Evolutionary conservation across 495 filamentous ascomycete species (phyloP).

Genomic region (Thermothielavioides terrestris): DNA sequence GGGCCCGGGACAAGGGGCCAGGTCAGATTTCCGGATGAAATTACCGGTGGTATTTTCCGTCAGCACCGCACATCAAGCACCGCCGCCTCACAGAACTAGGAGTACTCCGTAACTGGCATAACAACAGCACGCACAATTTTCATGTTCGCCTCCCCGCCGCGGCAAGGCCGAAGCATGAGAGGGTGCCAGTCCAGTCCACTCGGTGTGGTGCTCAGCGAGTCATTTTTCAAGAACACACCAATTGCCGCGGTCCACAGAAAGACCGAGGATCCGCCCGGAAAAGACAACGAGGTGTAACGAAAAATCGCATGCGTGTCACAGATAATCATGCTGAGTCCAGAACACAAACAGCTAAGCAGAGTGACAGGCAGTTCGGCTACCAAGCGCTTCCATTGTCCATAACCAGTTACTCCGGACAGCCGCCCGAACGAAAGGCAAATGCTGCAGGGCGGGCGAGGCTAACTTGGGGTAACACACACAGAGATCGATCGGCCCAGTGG

Average conservation of each 20-base stretch:
- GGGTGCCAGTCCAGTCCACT: too few species aligned
- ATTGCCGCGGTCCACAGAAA: conserved; percentile 16
- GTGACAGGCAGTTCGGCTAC: too few species aligned
- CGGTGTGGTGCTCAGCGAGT: too few species aligned
- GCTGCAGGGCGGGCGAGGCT: too few species aligned
- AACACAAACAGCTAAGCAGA: not conserved
- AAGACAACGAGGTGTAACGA: not conserved
- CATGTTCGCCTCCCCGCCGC: conserved; percentile 4
- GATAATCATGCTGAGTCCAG: not conserved
- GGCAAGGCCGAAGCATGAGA: conserved; percentile 9
- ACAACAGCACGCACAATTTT: not conserved
- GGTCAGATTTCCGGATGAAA: conserved; percentile 5
- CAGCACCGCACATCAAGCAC: not conserved
- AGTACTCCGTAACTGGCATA: too few species aligned
- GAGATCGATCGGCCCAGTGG: conserved; percentile 19
- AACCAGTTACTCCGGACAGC: too few species aligned
- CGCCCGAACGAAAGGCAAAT: too few species aligned
- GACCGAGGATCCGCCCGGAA: conserved; percentile 12
- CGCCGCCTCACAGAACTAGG: too few species aligned
- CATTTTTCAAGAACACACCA: conserved; percentile 11
- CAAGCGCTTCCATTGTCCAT: too few species aligned
- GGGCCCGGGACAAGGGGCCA: too few species aligned
- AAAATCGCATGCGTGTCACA: not conserved
- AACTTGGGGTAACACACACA: conserved; percentile 13
- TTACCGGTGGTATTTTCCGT: not conserved